Evolutionary conservation across 108 stramenopile species (phyloP), one percentile per base, ranked within the genome.

Genomic region (Fistulifera pelliculosa): DNA sequence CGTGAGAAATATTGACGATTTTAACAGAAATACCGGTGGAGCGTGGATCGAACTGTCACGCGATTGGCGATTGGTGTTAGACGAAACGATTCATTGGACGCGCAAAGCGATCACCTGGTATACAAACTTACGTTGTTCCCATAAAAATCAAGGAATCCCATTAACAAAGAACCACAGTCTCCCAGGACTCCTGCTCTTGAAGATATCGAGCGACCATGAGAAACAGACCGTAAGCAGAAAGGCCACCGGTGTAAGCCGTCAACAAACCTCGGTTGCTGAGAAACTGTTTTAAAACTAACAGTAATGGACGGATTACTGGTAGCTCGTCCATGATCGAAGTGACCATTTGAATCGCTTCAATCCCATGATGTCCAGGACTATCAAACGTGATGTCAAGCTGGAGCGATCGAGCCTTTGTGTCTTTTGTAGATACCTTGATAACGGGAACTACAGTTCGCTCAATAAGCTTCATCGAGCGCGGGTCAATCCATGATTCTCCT

Each of bases 91-190:
- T 35, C 31, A 8, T 35, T 35, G 31, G n/a, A 6, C 8, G 50
- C 6, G 7, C 6, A 22, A 26, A 51, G 3, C 21, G 24, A 3
- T 6, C 6, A 24, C 24, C 6, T 2, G 21, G 2, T 23, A 4
- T 19, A 18, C n/a, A 16, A 26, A 38, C 53, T 38, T 54, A 54
- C 53, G 31, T 44, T 69, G 62, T 94, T 96, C 14, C 95, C 93
- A 60, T 89, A 96, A 63, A 96, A 96, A 54, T 96, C 95, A 10
- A 96, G 69, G 44, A 94, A 86, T 1, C 91, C 93, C 77, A 94
- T 89, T 15, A 96, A 74, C n/a, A 94, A 59, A 17, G 91, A 82
- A 12, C 95, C 95, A 18, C 80, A 75, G 65, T 96, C 95, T 48
- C 74, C 79, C 74, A 70, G 15, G 68, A 61, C 2, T 69, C 64